Evolutionary conservation across 1,284 basidiomycete species (phyloP).

Genomic region (Leccinum fuscescens): DNA sequence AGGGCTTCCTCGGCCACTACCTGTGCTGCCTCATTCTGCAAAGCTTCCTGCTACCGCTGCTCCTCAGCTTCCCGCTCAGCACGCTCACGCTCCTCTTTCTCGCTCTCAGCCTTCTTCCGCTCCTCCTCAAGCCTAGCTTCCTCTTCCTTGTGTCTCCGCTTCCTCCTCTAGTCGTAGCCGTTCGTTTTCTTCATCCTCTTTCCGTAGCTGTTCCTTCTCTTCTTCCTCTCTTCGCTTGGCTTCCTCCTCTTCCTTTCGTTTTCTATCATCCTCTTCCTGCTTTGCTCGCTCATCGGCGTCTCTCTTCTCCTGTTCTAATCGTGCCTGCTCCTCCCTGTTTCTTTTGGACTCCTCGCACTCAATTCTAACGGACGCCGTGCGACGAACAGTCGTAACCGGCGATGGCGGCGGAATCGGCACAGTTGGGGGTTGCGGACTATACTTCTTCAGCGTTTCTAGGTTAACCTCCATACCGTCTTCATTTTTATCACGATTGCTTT

Average conservation of each 20-base stretch:
- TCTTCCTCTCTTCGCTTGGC: slow-evolving; percentile 32
- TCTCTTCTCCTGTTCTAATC: slow-evolving; percentile 41
- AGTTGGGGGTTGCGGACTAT: slow-evolving; percentile 40
- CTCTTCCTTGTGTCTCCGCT: too few species aligned
- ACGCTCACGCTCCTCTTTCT: too few species aligned
- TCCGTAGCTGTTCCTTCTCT: slow-evolving; percentile 38
- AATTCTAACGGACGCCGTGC: slow-evolving; percentile 44
- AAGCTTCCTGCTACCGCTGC: too few species aligned
- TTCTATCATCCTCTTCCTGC: slow-evolving; percentile 36
- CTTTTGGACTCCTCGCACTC: slow-evolving; percentile 58
- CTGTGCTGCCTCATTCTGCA: too few species aligned
- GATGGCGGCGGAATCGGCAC: slow-evolving; percentile 44
- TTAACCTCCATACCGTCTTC: slow-evolving; percentile 60
- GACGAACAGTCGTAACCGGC: slow-evolving; percentile 35
- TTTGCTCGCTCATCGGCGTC: slow-evolving; percentile 36
- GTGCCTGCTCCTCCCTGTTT: slow-evolving; percentile 53
- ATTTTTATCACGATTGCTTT: slow-evolving; percentile 41
- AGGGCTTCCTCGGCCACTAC: too few species aligned
- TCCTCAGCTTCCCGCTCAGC: too few species aligned
- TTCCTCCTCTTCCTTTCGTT: slow-evolving; percentile 40
- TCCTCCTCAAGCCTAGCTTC: too few species aligned
- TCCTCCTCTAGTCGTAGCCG: too few species aligned
- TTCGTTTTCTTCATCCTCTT: too few species aligned
- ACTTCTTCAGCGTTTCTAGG: slow-evolving; percentile 51
- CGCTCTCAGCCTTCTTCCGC: slow-evolving; percentile 36